A percentile compares a stretch with the other conserved stretches of the same genome.
Evolutionary conservation across 202 grass and related monocot species (phyloP).

Genomic region (Eragrostis tef): DNA sequence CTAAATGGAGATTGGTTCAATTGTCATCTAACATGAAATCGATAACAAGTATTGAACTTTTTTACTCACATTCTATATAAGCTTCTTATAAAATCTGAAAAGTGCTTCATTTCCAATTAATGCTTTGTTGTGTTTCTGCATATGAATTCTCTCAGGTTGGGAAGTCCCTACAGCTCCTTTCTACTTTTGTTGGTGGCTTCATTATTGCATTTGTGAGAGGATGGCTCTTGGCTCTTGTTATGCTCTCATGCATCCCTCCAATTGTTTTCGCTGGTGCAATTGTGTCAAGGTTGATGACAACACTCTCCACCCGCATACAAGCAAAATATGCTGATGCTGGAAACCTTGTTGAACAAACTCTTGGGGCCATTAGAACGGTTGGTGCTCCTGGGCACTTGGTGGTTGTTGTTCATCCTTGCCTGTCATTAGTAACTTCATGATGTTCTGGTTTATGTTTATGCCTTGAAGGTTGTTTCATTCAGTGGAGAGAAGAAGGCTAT

Average conservation of each 20-base stretch:
- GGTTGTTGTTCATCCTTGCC: not conserved
- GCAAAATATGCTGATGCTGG: constrained; percentile 79
- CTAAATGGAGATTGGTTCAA: not conserved
- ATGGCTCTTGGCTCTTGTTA: constrained; percentile 71
- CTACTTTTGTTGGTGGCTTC: constrained; percentile 69
- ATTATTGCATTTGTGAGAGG: constrained; percentile 72
- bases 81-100: not conserved
- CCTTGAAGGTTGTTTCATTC: constrained; percentile 70
- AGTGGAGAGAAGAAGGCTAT: constrained; percentile 67
- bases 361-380: constrained; percentile 75
- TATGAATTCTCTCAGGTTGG: constrained; percentile 53
- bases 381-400: constrained; percentile 24
- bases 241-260: constrained; percentile 65
- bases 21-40: constrained; percentile 19
- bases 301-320: constrained; percentile 54
- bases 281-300: constrained; percentile 52
- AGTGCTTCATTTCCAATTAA: constrained; percentile 15
- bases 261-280: constrained; percentile 46
- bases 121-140: not conserved
- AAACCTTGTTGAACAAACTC: constrained; percentile 70
- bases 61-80: constrained; percentile 1
- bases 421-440: not conserved
- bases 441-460: constrained; percentile 17
- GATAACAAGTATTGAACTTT: not conserved
- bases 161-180: constrained; percentile 59